phyloP scores from a whole-genome alignment of 2,329 filamentous ascomycete species.

The Rutstroemia sp. region DNA sequence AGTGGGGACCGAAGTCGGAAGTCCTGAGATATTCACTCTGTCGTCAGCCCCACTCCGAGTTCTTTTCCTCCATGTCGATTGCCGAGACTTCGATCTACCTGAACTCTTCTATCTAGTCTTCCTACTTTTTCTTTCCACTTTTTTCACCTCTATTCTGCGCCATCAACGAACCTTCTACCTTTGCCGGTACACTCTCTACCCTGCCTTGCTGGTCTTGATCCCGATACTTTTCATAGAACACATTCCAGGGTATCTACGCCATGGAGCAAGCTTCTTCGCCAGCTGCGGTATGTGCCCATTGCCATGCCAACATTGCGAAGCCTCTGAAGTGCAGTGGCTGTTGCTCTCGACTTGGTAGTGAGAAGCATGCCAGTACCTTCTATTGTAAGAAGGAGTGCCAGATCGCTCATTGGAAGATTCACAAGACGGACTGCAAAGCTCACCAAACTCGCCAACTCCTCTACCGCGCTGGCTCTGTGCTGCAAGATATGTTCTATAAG shows the following conservation, averaged over 20 bases:
- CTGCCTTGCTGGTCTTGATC: neutral
- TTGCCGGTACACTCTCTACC: no score
- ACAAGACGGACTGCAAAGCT: neutral
- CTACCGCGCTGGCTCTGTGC: constrained; percentile 4
- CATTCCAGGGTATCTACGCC: neutral
- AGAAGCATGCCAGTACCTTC: neutral
- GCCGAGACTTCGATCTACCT: no score
- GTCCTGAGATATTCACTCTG: no score
- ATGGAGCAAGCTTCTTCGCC: neutral
- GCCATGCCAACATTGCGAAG: neutral
- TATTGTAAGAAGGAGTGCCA: constrained; percentile 9
- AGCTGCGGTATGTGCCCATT: neutral
- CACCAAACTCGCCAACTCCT: neutral
- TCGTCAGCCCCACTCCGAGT: no score
- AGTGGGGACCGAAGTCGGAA: no score
- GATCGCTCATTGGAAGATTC: neutral
- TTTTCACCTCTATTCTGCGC: no score
- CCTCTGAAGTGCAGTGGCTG: neutral
- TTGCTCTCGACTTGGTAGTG: neutral
- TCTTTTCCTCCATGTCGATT: no score
- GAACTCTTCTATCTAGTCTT: no score
- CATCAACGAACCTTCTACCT: no score
- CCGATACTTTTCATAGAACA: neutral
- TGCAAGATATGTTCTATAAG: constrained; percentile 8
- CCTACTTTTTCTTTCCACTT: no score